These are phyloP conservation scores for Solanum bulbocastanum DNA, from an alignment of 257 asterid species.

Conservation along the genomic window DNA sequence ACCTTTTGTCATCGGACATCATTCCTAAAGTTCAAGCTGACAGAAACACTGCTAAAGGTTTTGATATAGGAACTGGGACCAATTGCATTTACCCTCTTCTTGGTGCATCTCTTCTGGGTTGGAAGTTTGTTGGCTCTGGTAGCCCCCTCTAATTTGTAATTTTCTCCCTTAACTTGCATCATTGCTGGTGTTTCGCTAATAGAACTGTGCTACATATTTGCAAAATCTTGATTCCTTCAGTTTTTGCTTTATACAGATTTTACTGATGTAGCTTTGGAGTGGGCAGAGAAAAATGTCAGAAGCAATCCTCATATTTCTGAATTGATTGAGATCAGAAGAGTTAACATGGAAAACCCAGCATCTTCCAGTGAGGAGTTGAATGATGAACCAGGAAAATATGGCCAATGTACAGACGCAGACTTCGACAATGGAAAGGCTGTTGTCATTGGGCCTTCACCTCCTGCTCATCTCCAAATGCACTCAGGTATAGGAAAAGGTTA, in stretches of 20 bases:
- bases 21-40: constrained; percentile 19
- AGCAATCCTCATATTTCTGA: constrained; percentile 64
- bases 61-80: constrained; percentile 96
- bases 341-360: constrained; percentile 4
- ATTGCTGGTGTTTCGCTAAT: background rate
- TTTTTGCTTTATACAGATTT: constrained; percentile 37
- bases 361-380: constrained; percentile 8
- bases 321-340: constrained; percentile 73
- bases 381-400: constrained; percentile 2
- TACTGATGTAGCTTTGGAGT: constrained; percentile 80
- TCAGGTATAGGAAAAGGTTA: constrained; percentile 12
- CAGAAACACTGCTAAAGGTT: constrained; percentile 40
- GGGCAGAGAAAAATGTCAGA: constrained; percentile 68
- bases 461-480: constrained; percentile 9
- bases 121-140: constrained; percentile 96
- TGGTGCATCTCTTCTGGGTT: constrained; percentile 90
- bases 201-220: background rate
- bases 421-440: background rate
- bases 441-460: constrained; percentile 2
- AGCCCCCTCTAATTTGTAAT: background rate
- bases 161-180: background rate
- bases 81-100: constrained; percentile 95
- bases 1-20: constrained; percentile 61
- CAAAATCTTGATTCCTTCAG: background rate
- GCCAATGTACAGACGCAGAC: constrained; percentile 6